A percentile compares a stretch with the other conserved stretches of the same genome.
These are phyloP conservation scores for Cornus florida DNA, from an alignment of 148 eudicot genomes.

Conservation along the genomic window DNA sequence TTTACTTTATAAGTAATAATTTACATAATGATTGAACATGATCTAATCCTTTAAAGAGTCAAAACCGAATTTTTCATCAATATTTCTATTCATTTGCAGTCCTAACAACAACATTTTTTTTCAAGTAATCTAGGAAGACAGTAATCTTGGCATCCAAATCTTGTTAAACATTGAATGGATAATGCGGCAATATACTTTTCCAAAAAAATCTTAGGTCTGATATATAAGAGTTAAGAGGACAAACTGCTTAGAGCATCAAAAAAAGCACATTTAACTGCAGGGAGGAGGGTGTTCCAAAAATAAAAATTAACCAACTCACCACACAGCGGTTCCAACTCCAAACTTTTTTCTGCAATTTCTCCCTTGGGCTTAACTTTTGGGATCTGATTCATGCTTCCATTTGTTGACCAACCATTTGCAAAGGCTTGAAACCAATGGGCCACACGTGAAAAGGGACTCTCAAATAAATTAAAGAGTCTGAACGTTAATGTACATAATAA, in stretches of 20 bases:
- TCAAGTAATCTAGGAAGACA: not conserved
- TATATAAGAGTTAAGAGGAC: not conserved
- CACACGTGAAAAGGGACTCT: not conserved
- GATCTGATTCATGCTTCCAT: slow-evolving; percentile 31
- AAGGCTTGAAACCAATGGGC: slow-evolving; percentile 50
- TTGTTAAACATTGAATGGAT: not conserved
- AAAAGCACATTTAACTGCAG: not conserved
- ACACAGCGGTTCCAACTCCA: slow-evolving; percentile 70
- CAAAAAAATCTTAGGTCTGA: not conserved
- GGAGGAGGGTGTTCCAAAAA: not conserved
- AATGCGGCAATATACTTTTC: not conserved
- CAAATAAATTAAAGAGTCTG: not conserved
- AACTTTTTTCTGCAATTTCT: slow-evolving; percentile 47
- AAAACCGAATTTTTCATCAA: too few species aligned
- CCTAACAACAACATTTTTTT: not conserved
- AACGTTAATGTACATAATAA: not conserved
- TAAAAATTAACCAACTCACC: slow-evolving; percentile 39
- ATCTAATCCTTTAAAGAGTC: too few species aligned
- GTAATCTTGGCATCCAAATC: not conserved
- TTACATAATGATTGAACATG: too few species aligned
- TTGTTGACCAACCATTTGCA: slow-evolving; percentile 47
- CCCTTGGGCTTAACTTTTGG: slow-evolving; percentile 36
- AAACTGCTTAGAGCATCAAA: not conserved
- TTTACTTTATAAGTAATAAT: too few species aligned
- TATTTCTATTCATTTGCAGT: too few species aligned